A percentile compares a stretch with the other conserved stretches of the same genome.
Conservation (phyloP, 106 monocot genomes). For the Dendrobium nobile region DNA sequence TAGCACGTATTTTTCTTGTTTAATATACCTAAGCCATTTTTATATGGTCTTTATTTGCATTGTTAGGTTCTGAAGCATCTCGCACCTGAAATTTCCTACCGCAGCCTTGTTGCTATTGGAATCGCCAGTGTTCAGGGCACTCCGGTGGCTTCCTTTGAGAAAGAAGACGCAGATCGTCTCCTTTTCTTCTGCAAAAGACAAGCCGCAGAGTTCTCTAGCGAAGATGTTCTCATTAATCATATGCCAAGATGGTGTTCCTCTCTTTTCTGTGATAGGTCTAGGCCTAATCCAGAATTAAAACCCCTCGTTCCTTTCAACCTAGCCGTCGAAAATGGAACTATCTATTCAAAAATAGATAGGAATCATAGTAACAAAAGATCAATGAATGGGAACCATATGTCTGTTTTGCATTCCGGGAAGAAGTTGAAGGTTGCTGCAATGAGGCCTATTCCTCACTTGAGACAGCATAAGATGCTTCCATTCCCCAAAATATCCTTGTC, state of each 20-base stretch:
- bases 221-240: conserved; percentile 9
- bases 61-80: conserved; percentile 72
- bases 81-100: conserved; percentile 63
- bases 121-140: conserved; percentile 72
- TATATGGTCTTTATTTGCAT: not conserved
- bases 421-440: conserved; percentile 38
- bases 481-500: conserved; percentile 22
- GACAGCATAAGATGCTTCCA: conserved; percentile 46
- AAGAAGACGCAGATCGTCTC: conserved; percentile 77
- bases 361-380: conserved; percentile 8
- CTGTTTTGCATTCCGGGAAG: conserved; percentile 13
- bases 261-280: conserved; percentile 30
- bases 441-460: conserved; percentile 64
- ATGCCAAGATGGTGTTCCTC: conserved; percentile 46
- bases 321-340: conserved; percentile 19
- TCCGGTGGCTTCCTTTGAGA: conserved; percentile 75
- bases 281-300: conserved; percentile 17
- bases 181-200: conserved; percentile 65
- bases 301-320: not conserved
- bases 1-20: not conserved
- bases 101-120: conserved; percentile 73
- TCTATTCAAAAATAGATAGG: conserved; percentile 3
- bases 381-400: not conserved
- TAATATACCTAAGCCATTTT: no score
- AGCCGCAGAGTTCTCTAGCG: conserved; percentile 12